phyloP scores from a whole-genome alignment of 2,329 filamentous ascomycete species.

The Cladophialophora yegresii region DNA sequence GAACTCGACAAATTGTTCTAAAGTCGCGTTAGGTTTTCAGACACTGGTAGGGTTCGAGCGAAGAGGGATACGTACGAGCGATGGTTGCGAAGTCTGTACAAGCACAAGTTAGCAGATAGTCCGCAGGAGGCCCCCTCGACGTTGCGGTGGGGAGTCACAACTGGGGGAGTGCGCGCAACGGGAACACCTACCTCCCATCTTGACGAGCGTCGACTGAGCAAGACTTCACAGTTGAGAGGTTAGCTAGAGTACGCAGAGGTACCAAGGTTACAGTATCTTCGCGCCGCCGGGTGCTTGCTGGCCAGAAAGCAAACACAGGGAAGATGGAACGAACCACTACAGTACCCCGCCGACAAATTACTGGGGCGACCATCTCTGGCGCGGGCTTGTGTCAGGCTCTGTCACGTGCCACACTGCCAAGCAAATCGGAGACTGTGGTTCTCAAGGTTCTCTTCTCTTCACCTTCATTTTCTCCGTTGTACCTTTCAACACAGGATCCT shows the following conservation, averaged over 20 bases:
- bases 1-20: conserved; percentile 84
- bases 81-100: conserved; percentile 43
- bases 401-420: background rate
- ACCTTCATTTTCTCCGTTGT: background rate
- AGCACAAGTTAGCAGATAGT: background rate
- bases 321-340: background rate
- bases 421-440: background rate
- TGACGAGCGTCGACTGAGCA: background rate
- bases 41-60: background rate
- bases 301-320: background rate
- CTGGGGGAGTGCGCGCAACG: background rate
- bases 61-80: conserved; percentile 43
- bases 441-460: background rate
- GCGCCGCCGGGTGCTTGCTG: background rate
- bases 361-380: background rate
- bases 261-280: background rate
- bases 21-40: conserved; percentile 32
- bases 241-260: background rate
- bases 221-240: background rate
- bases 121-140: background rate
- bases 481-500: background rate
- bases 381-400: background rate
- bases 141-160: background rate
- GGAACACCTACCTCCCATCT: conserved; percentile 13
- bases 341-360: background rate